Base-by-base conservation (phyloP, 139 green algal genomes). In the Coccomyxa sp. region DNA sequence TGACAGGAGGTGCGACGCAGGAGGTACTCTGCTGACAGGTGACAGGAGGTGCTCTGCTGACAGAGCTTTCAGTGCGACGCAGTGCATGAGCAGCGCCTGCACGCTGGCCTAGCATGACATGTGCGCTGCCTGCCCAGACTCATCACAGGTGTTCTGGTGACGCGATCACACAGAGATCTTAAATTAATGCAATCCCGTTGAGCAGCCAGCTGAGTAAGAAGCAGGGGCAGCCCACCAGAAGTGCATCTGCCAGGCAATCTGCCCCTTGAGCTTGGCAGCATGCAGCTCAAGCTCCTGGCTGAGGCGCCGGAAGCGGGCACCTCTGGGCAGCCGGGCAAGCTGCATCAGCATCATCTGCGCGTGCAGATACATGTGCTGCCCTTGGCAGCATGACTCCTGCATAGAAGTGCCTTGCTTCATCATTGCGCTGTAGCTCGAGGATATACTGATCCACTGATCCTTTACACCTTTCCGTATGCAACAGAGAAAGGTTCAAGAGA, bases 321-420 rank as follows among this genome's bases (percentile, higher is more conserved):
- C 88, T 6, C 78, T 41, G 0, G 77, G 54, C 39, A 82, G 83
- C 22, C 33, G 37, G 27, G 64, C 78, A 31, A 88, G 72, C 33
- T 76, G 29, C 2, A 40, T 39, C 36, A 89, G 80, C 69, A 92
- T 54, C 77, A 87, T 82, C 86, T 92, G 88, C 22, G 86, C 88
- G 73, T 95, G 89, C 37, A 90, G 73, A 55, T 95, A 95, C 5
- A 86, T 93, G 87, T 93, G 91, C 72, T 90, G 82, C 76, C 77
- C 88, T 39, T 79, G 75, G 58, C 82, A 86, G 78, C 87, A 90
- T 44, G 77, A 89, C 35, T 89, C 85, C 35, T 80, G 39, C 55
- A n/a, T n/a, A n/a, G n/a, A n/a, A n/a, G n/a, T n/a, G n/a, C n/a
- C n/a, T n/a, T n/a, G n/a, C n/a, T n/a, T n/a, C n/a, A n/a, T n/a